Evolutionary conservation across 306 rosid genomes (phyloP).

Genomic region (Cajanus cajan): DNA sequence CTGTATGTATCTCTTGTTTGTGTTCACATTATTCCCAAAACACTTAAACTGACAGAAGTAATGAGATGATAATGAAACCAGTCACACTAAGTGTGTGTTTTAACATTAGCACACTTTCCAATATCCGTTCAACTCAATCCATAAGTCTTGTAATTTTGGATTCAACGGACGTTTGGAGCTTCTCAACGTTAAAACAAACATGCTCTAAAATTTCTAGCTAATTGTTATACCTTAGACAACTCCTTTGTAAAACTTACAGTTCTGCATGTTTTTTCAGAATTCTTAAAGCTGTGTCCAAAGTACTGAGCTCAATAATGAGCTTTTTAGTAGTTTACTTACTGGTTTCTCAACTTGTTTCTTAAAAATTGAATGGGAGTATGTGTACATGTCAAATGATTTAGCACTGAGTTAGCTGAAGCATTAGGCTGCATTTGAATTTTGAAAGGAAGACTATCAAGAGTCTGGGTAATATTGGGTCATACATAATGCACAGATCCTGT

Average conservation of each 20-base stretch:
- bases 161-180: too few relatives aligned
- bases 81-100: background rate
- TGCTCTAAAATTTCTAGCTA: background rate
- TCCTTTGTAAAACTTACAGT: too few relatives aligned
- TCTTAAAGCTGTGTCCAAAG: background rate
- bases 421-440: background rate
- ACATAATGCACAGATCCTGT: background rate
- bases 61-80: background rate
- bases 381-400: constrained; percentile 1
- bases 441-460: background rate
- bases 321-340: too few relatives aligned
- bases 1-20: constrained; percentile 51
- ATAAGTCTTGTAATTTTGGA: too few relatives aligned
- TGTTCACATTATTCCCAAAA: constrained; percentile 16
- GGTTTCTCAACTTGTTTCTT: too few relatives aligned
- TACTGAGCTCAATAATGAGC: background rate
- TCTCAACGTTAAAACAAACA: too few relatives aligned
- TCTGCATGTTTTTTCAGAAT: background rate
- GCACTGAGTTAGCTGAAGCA: background rate
- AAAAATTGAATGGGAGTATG: too few relatives aligned
- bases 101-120: too few relatives aligned
- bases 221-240: background rate
- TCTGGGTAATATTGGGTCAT: background rate
- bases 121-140: too few relatives aligned
- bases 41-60: constrained; percentile 7